A percentile compares a stretch with the other conserved stretches of the same genome.
These are phyloP conservation scores for Erythrobasidium hasegawianum DNA, from an alignment of 1,284 basidiomycete species.

Conservation along the genomic window DNA sequence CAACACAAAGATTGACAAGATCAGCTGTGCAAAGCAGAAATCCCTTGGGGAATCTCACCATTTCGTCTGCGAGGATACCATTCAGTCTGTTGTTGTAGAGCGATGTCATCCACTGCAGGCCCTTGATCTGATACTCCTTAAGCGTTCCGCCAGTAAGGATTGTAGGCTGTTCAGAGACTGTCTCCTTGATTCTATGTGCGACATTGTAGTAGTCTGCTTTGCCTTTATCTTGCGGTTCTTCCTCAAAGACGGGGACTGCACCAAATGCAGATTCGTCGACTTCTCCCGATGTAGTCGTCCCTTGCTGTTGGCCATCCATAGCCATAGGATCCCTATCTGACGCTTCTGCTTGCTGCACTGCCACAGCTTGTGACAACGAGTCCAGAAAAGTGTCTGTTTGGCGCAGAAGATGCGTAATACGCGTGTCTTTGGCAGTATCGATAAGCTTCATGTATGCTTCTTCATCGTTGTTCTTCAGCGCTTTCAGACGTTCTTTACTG, in stretches of 20 bases:
- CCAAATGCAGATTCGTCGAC: constrained; percentile 46
- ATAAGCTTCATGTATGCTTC: constrained; percentile 99
- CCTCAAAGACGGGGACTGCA: constrained; percentile 51
- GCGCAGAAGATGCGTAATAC: constrained; percentile 91
- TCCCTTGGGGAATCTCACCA: constrained; percentile 50
- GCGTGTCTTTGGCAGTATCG: constrained; percentile 97
- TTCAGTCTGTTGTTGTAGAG: constrained; percentile 91
- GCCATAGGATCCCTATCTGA: constrained; percentile 50
- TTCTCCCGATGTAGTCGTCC: not conserved
- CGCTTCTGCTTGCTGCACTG: constrained; percentile 85
- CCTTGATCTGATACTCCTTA: constrained; percentile 83
- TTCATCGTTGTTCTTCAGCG: constrained; percentile 96
- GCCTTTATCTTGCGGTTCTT: constrained; percentile 63
- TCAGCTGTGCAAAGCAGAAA: constrained; percentile 18
- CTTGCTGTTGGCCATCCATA: constrained; percentile 46
- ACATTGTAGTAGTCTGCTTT: constrained; percentile 97
- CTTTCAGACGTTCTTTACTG: constrained; percentile 96
- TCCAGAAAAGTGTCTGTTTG: constrained; percentile 96
- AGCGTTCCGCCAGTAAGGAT: constrained; percentile 70
- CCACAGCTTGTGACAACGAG: constrained; percentile 88
- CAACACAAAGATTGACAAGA: not conserved
- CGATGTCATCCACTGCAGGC: constrained; percentile 92
- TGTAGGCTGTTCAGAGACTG: constrained; percentile 72
- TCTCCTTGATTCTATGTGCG: constrained; percentile 90
- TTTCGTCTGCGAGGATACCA: constrained; percentile 69